Percentiles rank a stretch among this genome's conserved stretches.
Evolutionary conservation across 495 filamentous ascomycete species (phyloP).

Genomic region (Penicillium arizonense): DNA sequence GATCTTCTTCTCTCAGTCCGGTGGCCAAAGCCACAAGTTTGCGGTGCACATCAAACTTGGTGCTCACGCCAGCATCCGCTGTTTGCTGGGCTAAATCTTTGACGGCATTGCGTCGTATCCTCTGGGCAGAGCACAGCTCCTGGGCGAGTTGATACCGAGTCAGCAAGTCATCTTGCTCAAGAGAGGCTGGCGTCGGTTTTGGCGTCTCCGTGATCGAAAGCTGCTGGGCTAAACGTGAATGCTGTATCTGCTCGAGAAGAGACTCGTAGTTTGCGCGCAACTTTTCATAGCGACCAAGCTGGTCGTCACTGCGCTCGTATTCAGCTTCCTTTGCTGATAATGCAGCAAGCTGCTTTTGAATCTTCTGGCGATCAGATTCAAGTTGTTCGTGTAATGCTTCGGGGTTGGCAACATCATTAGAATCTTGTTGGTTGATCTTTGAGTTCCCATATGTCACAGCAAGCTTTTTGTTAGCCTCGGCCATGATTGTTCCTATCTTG

Average conservation of each 20-base stretch:
- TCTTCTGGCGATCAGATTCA: slow-evolving; percentile 45
- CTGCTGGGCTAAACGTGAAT: slow-evolving; percentile 24
- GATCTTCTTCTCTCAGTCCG: slow-evolving; percentile 48
- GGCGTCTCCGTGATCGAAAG: slow-evolving; percentile 16
- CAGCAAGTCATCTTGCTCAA: slow-evolving; percentile 28
- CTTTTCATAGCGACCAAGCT: slow-evolving; percentile 36
- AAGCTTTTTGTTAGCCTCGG: slow-evolving; percentile 45
- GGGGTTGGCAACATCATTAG: slow-evolving; percentile 41
- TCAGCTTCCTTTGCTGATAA: slow-evolving; percentile 33
- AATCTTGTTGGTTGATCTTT: slow-evolving; percentile 35
- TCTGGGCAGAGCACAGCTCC: slow-evolving; percentile 39
- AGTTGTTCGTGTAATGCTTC: slow-evolving; percentile 43
- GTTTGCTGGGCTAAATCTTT: slow-evolving; percentile 46
- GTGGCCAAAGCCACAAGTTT: slow-evolving; percentile 52
- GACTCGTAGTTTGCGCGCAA: slow-evolving; percentile 36
- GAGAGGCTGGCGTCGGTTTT: slow-evolving; percentile 9
- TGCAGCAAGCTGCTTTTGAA: slow-evolving; percentile 30
- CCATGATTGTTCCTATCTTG: slow-evolving; percentile 44
- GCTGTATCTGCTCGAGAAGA: slow-evolving; percentile 43
- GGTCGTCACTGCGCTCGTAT: slow-evolving; percentile 27
- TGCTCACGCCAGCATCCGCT: slow-evolving; percentile 48
- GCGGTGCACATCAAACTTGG: slow-evolving; percentile 52
- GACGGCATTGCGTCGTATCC: slow-evolving; percentile 40
- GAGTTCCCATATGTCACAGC: slow-evolving; percentile 40
- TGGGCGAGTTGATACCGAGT: slow-evolving; percentile 32